Conservation (phyloP, 1,284 basidiomycete species). For the Anthracocystis panici-leucophaei region DNA sequence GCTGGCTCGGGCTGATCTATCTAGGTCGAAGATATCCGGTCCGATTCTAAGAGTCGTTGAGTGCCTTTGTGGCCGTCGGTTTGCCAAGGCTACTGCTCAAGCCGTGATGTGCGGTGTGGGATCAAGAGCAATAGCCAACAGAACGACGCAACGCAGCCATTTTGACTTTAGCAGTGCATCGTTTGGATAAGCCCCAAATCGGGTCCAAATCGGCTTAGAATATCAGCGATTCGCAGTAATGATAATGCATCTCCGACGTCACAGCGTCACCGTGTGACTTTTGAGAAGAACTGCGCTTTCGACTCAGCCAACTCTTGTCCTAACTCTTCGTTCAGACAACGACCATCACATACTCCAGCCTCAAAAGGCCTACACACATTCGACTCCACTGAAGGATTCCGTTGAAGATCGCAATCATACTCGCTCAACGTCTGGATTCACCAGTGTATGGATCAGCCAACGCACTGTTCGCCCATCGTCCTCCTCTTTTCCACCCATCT, state of each 20-base stretch:
- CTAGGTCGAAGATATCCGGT: not conserved
- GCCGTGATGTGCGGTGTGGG: too few species aligned
- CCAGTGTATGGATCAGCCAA: not conserved
- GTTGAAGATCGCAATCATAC: conserved; percentile 8
- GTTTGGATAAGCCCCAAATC: not conserved
- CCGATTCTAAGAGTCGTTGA: too few species aligned
- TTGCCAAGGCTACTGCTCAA: too few species aligned
- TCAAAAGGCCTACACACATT: not conserved
- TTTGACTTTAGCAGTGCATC: too few species aligned
- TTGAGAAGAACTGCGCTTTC: conserved; percentile 5
- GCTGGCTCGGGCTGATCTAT: not conserved
- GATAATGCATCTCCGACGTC: conserved; percentile 16
- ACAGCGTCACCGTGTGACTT: conserved; percentile 6
- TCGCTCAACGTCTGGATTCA: not conserved
- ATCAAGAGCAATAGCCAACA: not conserved
- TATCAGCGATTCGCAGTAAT: not conserved
- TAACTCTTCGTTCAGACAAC: not conserved
- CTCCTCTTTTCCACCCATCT: not conserved
- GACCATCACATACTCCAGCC: not conserved
- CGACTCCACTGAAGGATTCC: not conserved
- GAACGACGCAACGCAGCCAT: not conserved
- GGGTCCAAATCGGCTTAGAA: conserved; percentile 12
- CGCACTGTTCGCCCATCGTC: not conserved
- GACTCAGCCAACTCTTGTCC: conserved; percentile 6
- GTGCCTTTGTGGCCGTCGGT: too few species aligned